Evolutionary conservation across 2,329 filamentous ascomycete genomes (phyloP), one percentile per base, ranked within the genome.

Genomic region (Colletotrichum plurivorum): DNA sequence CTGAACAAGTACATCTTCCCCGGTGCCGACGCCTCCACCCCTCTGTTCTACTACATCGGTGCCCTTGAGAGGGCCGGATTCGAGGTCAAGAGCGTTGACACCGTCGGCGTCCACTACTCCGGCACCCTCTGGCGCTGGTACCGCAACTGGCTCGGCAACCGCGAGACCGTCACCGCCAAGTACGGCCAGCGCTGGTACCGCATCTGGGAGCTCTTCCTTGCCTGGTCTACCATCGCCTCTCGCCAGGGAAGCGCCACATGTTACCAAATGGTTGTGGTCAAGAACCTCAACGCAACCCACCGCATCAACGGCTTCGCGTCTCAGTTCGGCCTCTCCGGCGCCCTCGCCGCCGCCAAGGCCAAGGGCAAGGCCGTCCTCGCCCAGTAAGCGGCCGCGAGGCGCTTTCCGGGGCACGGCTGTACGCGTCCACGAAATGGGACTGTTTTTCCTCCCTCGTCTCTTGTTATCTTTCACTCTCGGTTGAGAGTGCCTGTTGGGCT

Each of bases 1-100:
- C 97, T 98, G 94, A 98, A 98, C 91, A 98, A 97, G 86, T 97
- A 98, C 83, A 88, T 98, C 81, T 98, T 98, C 89, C 96, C 95
- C 41, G 96, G 96, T 79, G 96, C 96, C 59, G 96, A 98, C 79
- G 96, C 96, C 60, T 97, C 94, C 51, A 97, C 94, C 67, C 96
- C 96, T 59, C 90, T 99, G 56, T 94, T 94, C 74, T 96, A 92
- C 83, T 94, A 96, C 76, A 86, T 97, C 75, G 90, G 94, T 81
- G 90, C 90, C 78, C 89, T 98, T 20, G 96, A 99, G 85, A 91
- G 88, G 66, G 92, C 93, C 72, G 94, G 94, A 45, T 75, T 94
- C 76, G 96, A 98, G 83, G 85, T 98, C 81, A 98, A 98, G 91
- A 86, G 86, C 74, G 84, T 97, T 72, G 96, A 99, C 81, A 98